These are phyloP conservation scores for Coniochaeta sp. DNA, from an alignment of 2,329 filamentous ascomycete species.

Conservation along the genomic window DNA sequence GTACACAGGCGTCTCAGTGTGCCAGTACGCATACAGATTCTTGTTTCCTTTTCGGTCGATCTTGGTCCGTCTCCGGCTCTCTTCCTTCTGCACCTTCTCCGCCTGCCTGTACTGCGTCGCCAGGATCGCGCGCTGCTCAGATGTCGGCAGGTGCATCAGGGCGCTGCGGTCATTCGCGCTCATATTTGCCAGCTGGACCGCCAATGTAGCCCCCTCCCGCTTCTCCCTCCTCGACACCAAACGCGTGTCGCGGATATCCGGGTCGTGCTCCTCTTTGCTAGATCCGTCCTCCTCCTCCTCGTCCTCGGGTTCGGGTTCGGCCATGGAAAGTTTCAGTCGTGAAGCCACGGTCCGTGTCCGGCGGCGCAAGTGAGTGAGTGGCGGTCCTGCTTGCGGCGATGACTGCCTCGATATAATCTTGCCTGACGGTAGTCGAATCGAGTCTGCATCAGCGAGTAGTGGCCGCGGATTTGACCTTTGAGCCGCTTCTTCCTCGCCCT, in stretches of 20 bases:
- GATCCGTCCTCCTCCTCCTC: background rate
- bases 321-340: background rate
- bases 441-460: slow-evolving; percentile 16
- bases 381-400: background rate
- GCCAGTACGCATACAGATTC: slow-evolving; percentile 25
- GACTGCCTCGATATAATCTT: slow-evolving; percentile 21
- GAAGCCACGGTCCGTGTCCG: background rate
- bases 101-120: slow-evolving; percentile 17
- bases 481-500: background rate
- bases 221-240: slow-evolving; percentile 6
- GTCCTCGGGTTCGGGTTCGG: background rate
- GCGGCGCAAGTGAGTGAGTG: slow-evolving; percentile 8
- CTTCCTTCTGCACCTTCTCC: slow-evolving; percentile 19
- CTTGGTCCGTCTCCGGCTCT: slow-evolving; percentile 16
- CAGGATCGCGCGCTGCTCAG: slow-evolving; percentile 21
- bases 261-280: background rate
- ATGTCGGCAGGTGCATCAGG: slow-evolving; percentile 18
- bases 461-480: background rate
- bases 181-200: slow-evolving; percentile 16
- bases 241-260: background rate
- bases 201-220: slow-evolving; percentile 1
- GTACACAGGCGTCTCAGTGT: slow-evolving; percentile 23
- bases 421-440: slow-evolving; percentile 26
- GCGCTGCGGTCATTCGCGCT: slow-evolving; percentile 17
- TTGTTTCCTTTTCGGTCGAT: slow-evolving; percentile 25